These are phyloP conservation scores for Solioccasus polychromus DNA, from an alignment of 768 basidiomycete species.

Conservation along the genomic window DNA sequence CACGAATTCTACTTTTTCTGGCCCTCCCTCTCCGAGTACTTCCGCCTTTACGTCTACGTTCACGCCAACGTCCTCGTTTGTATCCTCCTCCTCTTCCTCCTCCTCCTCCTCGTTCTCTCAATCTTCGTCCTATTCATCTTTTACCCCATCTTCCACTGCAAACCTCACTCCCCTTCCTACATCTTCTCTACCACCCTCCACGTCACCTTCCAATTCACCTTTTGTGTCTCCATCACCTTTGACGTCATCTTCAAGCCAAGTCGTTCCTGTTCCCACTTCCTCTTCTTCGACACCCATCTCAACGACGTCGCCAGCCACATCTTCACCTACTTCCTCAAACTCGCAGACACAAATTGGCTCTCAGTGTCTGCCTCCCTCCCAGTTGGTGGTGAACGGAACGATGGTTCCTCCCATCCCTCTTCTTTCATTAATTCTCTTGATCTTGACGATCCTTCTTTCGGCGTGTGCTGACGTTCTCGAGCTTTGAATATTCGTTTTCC, in stretches of 20 bases:
- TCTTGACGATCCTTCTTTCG: conserved; percentile 25
- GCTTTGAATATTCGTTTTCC: conserved; percentile 16
- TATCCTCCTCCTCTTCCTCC: conserved; percentile 2
- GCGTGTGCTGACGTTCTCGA: conserved; percentile 26
- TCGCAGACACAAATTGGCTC: conserved; percentile 22
- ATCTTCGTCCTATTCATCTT: neutral
- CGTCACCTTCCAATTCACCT: neutral
- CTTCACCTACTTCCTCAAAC: conserved; percentile 3
- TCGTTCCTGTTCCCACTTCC: neutral
- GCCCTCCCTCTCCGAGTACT: neutral
- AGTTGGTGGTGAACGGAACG: too few species aligned
- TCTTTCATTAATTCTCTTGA: conserved; percentile 17
- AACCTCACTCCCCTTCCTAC: neutral
- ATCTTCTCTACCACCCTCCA: neutral
- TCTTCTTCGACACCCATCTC: neutral
- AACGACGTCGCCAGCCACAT: neutral
- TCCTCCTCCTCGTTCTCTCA: neutral
- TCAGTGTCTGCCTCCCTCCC: conserved; percentile 21
- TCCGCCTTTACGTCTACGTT: neutral
- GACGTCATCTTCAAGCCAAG: neutral
- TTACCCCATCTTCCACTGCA: neutral
- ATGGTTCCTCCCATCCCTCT: conserved; percentile 9
- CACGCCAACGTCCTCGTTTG: neutral
- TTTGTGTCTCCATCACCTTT: neutral
- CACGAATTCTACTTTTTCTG: neutral